phyloP scores from a whole-genome alignment of 2,329 filamentous ascomycete species.

The Phaeophleospora eucalypticola region DNA sequence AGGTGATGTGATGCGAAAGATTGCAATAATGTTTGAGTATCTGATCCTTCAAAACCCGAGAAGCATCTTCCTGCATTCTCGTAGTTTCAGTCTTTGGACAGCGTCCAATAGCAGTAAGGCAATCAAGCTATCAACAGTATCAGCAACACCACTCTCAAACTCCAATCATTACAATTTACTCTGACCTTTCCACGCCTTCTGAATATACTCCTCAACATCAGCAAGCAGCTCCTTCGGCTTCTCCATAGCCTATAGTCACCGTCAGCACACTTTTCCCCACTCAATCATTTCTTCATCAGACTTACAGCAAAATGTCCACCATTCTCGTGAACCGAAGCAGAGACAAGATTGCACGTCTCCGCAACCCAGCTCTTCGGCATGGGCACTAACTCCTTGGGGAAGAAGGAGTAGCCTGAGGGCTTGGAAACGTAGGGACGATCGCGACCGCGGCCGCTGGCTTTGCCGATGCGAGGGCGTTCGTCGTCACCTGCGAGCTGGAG shows the following conservation, averaged over 20 bases:
- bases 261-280: constrained; percentile 1
- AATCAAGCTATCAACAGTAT: constrained; percentile 2
- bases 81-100: too few species aligned
- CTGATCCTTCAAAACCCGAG: too few species aligned
- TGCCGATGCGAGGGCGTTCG: constrained; percentile 17
- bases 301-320: constrained; percentile 37
- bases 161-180: constrained; percentile 1
- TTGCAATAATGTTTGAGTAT: too few species aligned
- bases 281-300: background rate
- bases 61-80: too few species aligned
- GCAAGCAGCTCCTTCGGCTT: constrained; percentile 30
- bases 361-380: constrained; percentile 37
- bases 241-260: constrained; percentile 31
- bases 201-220: constrained; percentile 34
- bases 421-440: constrained; percentile 34
- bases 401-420: constrained; percentile 43
- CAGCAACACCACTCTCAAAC: background rate
- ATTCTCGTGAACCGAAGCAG: constrained; percentile 36
- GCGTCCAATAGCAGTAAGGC: too few species aligned
- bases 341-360: constrained; percentile 36
- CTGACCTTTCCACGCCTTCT: constrained; percentile 28
- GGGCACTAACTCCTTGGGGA: constrained; percentile 40
- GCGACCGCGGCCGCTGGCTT: constrained; percentile 8
- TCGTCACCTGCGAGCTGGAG: constrained; percentile 15
- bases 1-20: too few species aligned